phyloP scores from a whole-genome alignment of 345 rosid species.

The Populus davidiana region DNA sequence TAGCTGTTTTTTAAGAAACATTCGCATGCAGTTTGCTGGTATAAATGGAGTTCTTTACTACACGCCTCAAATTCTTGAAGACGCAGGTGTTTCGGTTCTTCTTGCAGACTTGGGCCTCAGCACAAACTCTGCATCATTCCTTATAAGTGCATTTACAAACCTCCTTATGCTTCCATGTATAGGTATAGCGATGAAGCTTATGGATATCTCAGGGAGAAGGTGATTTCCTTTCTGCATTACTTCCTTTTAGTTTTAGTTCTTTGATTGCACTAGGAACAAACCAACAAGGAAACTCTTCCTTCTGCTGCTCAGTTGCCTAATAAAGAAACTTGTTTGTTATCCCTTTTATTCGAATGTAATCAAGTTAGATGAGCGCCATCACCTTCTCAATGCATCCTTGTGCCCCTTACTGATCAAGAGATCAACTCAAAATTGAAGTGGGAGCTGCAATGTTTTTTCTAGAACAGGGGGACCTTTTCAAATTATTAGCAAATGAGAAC shows the following conservation, averaged over 20 bases:
- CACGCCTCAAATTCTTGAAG: constrained; percentile 96
- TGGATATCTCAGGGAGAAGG: constrained; percentile 97
- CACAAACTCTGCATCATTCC: constrained; percentile 81
- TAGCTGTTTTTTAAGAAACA: neutral
- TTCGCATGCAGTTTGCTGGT: constrained; percentile 71
- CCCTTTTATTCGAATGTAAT: neutral
- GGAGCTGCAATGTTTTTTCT: neutral
- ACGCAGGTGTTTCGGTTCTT: constrained; percentile 87
- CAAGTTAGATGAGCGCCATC: neutral
- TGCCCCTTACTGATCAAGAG: neutral
- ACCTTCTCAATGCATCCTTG: neutral
- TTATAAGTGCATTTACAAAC: constrained; percentile 82
- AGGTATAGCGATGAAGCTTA: constrained; percentile 82
- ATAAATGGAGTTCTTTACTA: constrained; percentile 94
- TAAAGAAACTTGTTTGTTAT: neutral
- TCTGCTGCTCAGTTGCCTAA: neutral
- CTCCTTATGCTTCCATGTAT: constrained; percentile 94
- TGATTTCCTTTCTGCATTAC: constrained; percentile 13
- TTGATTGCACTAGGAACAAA: neutral
- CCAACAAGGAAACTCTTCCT: neutral
- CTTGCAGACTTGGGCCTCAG: constrained; percentile 68
- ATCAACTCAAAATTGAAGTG: neutral
- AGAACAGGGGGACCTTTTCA: no score
- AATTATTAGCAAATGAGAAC: neutral
- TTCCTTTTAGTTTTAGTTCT: neutral